Base-by-base conservation (phyloP, 2,329 filamentous ascomycete genomes). In the Alternaria atra region DNA sequence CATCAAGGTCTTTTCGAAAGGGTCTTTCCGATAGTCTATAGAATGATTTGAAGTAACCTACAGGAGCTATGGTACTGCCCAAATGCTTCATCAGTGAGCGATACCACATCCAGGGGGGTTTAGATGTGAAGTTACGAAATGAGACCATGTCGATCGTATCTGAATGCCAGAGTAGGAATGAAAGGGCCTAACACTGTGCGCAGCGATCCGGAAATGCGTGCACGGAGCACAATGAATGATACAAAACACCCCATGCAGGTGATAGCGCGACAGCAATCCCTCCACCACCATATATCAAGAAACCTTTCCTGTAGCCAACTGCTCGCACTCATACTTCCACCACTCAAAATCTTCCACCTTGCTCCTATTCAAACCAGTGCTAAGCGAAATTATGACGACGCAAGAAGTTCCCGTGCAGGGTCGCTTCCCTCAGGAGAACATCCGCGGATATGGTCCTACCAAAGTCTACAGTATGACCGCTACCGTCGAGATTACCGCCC, bases 201-300 rank as follows among this genome's bases (percentile, higher is more conserved):
- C 3, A 23, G 9, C 17, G 15, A n/a, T 1, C 30, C 30, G 35
- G 32, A n/a, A n/a, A 20, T 1, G 20, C 23, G 46, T 50, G 20
- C 30, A 50, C 20, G 30, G 46, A 2, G 32, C 46, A n/a, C 46
- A 35, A 27, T 50, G 46, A 37, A 35, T 35, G 46, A 35, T 10
- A 6, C 20, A n/a, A 50, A 50, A 23, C 5, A 8, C 20, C 20
- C 15, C 12, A 13, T 35, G 0, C 46, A 37, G 20, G 3, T 37
- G 46, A 7, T 23, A 0, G 46, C 15, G 20, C 32, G 20, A 35
- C 20, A 27, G 20, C 13, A 27, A 35, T 25, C 30, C 6, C 5
- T 25, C 46, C 13, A 23, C 30, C 20, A 35, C 20, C 32, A 5
- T 37, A 12, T 25, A 25, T 35, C 13, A 17, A 15, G 10, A 6